A percentile compares a stretch with the other conserved stretches of the same genome.
phyloP scores from a whole-genome alignment of 2,329 filamentous ascomycete species.

The Stenocarpella maydis region DNA sequence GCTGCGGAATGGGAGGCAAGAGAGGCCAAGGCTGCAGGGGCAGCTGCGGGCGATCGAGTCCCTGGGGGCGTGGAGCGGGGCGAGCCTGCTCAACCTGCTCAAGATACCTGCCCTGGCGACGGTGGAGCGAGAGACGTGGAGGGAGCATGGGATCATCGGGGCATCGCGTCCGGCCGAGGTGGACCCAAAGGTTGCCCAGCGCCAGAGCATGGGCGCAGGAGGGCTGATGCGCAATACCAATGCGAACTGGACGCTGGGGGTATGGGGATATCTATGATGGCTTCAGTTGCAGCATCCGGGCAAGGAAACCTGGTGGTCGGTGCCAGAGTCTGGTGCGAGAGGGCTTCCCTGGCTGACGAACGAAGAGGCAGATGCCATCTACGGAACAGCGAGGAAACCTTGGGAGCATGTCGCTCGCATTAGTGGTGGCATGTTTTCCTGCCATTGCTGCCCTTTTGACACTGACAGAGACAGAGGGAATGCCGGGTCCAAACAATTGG shows the following conservation, averaged over 20 bases:
- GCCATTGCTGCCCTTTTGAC: too few species aligned
- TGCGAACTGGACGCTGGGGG: slow-evolving; percentile 67
- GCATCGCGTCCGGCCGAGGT: slow-evolving; percentile 68
- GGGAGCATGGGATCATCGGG: slow-evolving; percentile 70
- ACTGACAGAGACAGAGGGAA: too few species aligned
- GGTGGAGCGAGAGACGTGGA: slow-evolving; percentile 76
- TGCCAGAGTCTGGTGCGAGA: neutral
- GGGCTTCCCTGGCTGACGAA: neutral
- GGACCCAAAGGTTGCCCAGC: slow-evolving; percentile 63
- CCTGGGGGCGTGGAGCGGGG: slow-evolving; percentile 78
- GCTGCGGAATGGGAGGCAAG: slow-evolving; percentile 56
- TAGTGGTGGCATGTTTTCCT: too few species aligned
- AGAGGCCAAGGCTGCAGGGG: slow-evolving; percentile 58
- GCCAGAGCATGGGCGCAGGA: slow-evolving; percentile 70
- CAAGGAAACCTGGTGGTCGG: neutral
- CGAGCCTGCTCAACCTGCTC: slow-evolving; percentile 73
- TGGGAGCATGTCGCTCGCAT: too few species aligned
- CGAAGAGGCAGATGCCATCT: neutral
- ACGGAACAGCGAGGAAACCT: too few species aligned
- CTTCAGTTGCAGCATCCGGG: neutral
- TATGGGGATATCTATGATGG: slow-evolving; percentile 57
- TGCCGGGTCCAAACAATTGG: too few species aligned
- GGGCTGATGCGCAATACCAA: slow-evolving; percentile 55
- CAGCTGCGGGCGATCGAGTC: slow-evolving; percentile 72
- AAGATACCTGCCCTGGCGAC: slow-evolving; percentile 74